Evolutionary conservation across 768 basidiomycete species (phyloP).

Genomic region (Fomitopsis serialis): DNA sequence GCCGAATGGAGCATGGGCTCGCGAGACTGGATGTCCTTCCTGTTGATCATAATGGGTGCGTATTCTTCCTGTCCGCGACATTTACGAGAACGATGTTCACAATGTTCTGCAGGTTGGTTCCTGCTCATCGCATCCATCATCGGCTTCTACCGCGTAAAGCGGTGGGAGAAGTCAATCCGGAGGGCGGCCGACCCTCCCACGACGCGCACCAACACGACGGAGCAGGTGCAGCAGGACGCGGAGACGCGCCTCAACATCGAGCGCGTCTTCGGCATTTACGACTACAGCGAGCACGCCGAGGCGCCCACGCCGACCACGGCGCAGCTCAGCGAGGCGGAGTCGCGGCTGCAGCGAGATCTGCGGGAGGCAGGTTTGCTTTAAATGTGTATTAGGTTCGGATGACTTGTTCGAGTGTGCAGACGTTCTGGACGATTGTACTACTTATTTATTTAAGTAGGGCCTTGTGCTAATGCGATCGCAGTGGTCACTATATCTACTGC

Average conservation of each 20-base stretch:
- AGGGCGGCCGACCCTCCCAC: slow-evolving; percentile 26
- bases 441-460: not conserved
- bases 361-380: slow-evolving; percentile 21
- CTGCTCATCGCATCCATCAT: slow-evolving; percentile 79
- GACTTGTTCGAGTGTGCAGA: not conserved
- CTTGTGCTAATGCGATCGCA: not conserved
- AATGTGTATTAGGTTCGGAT: not conserved
- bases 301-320: not conserved
- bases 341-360: slow-evolving; percentile 19
- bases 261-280: slow-evolving; percentile 44
- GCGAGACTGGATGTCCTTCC: slow-evolving; percentile 85
- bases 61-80: not conserved
- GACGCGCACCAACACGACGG: slow-evolving; percentile 35
- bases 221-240: slow-evolving; percentile 47
- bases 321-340: slow-evolving; percentile 16
- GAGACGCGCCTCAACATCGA: slow-evolving; percentile 47
- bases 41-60: slow-evolving; percentile 84
- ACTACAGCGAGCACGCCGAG: slow-evolving; percentile 8
- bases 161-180: slow-evolving; percentile 74
- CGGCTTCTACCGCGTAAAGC: slow-evolving; percentile 80
- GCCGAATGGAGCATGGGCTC: slow-evolving; percentile 35
- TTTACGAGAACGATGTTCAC: not conserved
- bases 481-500: not conserved
- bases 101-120: slow-evolving; percentile 68
- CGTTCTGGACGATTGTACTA: not conserved